Evolutionary conservation across 495 filamentous ascomycete genomes (phyloP), one percentile per base, ranked within the genome.

Genomic region (Tuber aestivum): DNA sequence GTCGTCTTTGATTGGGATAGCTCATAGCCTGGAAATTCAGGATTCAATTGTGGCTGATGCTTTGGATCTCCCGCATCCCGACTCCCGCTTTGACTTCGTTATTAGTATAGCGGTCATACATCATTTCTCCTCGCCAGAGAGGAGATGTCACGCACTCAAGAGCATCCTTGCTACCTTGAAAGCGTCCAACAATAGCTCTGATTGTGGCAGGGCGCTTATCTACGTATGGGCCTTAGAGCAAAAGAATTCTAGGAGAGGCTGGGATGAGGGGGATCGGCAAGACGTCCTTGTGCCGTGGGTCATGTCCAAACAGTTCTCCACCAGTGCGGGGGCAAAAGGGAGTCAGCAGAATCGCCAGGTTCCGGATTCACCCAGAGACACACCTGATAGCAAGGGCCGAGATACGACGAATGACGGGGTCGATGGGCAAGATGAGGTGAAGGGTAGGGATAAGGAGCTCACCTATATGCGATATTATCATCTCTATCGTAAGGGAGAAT

Each of bases 151-250:
- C 78, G 93, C 92, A 21, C 87, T 97, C 70, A 86, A 87, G 65
- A 87, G 89, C 48, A 89, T 97, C 41, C 86, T 98, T 79, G 87
- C 89, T 73, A 89, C 89, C 70, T 86, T 97, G 76, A 89, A 84
- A 76, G 85, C 83, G 27, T 73, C 83, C 35, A 83, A 81, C 32
- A 80, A 79, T 72, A 75, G 75, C 27, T 81, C 80, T 45, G 86
- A 81, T 56, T 85, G 86, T 18, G 93, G 94, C 20, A 90, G 87
- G 82, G 90, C 92, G 27, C 84, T 99, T 76, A 87, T 97, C 38
- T 97, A 95, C 83, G 95, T 95, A n/a, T 99, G 95, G 95, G 95
- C 95, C 3, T 87, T 99, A 38, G 95, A 99, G 85, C 95, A 99
- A 84, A 91, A 92, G 83, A 85, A 85, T 76, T 97, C 94, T 83